Percentiles rank a stretch among this genome's conserved stretches.
Conservation (phyloP, 2,329 filamentous ascomycete species). For the Zalaria obscura region DNA sequence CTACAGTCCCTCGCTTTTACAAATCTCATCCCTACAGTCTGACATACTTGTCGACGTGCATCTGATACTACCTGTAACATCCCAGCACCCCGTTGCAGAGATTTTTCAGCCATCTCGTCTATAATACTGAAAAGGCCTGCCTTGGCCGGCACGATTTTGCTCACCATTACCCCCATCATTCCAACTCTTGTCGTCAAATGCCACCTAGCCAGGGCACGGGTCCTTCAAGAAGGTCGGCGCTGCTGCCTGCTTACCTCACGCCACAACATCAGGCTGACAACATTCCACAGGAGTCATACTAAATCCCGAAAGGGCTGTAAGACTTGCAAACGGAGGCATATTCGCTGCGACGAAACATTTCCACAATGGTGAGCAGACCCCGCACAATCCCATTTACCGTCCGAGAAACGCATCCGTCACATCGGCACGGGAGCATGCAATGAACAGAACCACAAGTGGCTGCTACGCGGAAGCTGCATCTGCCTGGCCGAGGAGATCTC, state of each 20-base stretch:
- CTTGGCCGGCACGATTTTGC: background rate
- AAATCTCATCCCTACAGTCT: background rate
- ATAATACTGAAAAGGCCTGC: background rate
- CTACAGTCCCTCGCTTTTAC: background rate
- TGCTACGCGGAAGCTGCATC: too few species aligned
- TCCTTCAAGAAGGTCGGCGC: constrained; percentile 68
- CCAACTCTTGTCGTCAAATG: background rate
- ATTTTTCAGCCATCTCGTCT: background rate
- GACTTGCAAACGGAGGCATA: constrained; percentile 94
- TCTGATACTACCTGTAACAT: background rate
- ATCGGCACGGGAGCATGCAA: too few species aligned
- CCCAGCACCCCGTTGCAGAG: background rate
- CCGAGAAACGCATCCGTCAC: too few species aligned
- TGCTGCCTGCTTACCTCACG: background rate
- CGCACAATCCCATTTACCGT: background rate
- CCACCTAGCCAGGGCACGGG: constrained; percentile 73
- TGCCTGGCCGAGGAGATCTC: too few species aligned
- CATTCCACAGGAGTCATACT: background rate
- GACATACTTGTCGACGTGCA: background rate
- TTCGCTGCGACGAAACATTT: constrained; percentile 93
- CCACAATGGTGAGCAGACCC: constrained; percentile 64
- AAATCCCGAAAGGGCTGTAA: constrained; percentile 75
- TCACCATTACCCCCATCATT: background rate
- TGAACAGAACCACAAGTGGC: too few species aligned
- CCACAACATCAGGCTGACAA: background rate